Conservation (phyloP, 73 alveolate species). For the Paramecium bursaria region DNA sequence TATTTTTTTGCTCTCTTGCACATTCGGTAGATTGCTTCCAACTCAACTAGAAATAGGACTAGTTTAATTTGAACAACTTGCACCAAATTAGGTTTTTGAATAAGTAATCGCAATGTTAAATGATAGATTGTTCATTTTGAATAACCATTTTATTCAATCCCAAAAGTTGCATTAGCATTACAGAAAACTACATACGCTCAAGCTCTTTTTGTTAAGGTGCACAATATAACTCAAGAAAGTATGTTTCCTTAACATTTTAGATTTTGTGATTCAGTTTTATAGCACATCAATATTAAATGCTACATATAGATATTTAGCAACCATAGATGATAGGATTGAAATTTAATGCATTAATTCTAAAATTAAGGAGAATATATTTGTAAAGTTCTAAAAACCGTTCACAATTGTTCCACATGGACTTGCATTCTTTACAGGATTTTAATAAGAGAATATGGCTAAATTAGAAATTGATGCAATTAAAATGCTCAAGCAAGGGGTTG, state of each 20-base stretch:
- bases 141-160: slow-evolving; percentile 3
- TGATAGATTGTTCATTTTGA: slow-evolving; percentile 51
- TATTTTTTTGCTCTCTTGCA: no score
- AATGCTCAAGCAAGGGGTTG: no score
- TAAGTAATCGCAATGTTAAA: slow-evolving; percentile 3
- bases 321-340: neutral
- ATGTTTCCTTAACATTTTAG: no score
- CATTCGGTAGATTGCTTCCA: no score
- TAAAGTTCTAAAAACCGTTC: no score
- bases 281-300: slow-evolving; percentile 30
- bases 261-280: slow-evolving; percentile 43
- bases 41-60: slow-evolving; percentile 60
- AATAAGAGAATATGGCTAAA: no score
- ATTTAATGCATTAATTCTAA: slow-evolving; percentile 33
- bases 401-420: no score
- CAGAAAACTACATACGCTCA: neutral
- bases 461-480: no score
- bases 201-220: slow-evolving; percentile 39
- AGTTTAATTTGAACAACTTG: slow-evolving; percentile 17
- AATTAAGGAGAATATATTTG: no score
- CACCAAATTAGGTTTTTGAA: slow-evolving; percentile 5
- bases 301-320: slow-evolving; percentile 58
- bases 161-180: slow-evolving; percentile 22
- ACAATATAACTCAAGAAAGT: slow-evolving; percentile 2
- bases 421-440: no score